Percentiles rank a stretch among this genome's conserved stretches.
These are phyloP conservation scores for Trichoderma endophyticum DNA, from an alignment of 2,329 filamentous ascomycete genomes.

Conservation along the genomic window DNA sequence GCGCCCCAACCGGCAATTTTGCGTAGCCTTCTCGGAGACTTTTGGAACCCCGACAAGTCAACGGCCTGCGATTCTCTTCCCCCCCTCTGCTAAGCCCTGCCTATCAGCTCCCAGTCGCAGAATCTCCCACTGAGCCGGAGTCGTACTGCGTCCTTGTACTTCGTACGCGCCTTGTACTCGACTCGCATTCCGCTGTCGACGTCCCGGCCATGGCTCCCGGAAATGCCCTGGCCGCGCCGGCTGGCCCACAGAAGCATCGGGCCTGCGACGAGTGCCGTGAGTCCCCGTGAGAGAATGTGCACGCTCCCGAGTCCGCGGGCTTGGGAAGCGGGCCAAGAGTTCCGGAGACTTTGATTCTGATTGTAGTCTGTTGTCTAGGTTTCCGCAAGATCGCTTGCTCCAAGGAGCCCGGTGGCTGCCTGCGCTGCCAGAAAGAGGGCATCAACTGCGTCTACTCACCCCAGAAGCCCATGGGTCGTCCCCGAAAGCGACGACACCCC, in stretches of 20 bases:
- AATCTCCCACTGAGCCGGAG: background rate
- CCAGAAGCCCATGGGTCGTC: conserved; percentile 65
- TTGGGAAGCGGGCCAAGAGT: background rate
- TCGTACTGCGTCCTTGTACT: conserved; percentile 4
- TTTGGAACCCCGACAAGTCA: background rate
- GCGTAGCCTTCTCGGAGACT: conserved; percentile 14
- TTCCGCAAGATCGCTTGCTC: conserved; percentile 62
- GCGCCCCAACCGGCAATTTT: conserved; percentile 6
- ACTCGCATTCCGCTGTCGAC: background rate
- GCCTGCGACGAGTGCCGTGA: conserved; percentile 67
- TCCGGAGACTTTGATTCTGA: conserved; percentile 30
- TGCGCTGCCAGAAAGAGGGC: conserved; percentile 55
- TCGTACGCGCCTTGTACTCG: background rate
- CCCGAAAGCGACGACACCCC: conserved; percentile 51
- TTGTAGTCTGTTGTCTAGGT: conserved; percentile 39
- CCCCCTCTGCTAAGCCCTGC: background rate
- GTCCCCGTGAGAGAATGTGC: conserved; percentile 25
- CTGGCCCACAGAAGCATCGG: conserved; percentile 45
- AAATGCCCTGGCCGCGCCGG: conserved; percentile 16
- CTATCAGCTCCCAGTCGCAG: background rate
- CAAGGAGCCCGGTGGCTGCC: conserved; percentile 59
- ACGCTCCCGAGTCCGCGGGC: background rate
- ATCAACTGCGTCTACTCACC: conserved; percentile 59
- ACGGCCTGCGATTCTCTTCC: background rate
- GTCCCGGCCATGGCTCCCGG: conserved; percentile 24